Conservation (phyloP, 2,329 filamentous ascomycete genomes). For the Curvularia spicifera region DNA sequence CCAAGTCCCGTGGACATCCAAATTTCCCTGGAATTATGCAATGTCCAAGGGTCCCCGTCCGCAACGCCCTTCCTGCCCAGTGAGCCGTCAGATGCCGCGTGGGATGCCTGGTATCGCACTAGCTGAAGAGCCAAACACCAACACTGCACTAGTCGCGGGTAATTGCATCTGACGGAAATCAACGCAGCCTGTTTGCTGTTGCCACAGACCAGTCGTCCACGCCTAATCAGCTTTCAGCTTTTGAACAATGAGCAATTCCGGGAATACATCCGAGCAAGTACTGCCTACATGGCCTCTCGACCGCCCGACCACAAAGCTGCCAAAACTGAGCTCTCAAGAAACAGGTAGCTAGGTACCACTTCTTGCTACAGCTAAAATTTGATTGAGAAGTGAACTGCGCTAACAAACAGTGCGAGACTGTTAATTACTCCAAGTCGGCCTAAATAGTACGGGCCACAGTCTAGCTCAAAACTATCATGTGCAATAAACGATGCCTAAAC, state of each 20-base stretch:
- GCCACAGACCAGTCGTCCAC: background rate
- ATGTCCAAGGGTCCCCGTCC: conserved; percentile 1
- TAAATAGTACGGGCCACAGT: background rate
- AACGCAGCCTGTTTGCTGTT: background rate
- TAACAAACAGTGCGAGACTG: background rate
- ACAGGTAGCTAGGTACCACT: background rate
- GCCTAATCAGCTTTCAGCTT: background rate
- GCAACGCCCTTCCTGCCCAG: conserved; percentile 7
- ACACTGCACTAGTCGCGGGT: conserved; percentile 12
- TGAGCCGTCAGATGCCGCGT: conserved; percentile 5
- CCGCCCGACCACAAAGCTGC: too few species aligned
- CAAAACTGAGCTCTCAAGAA: background rate
- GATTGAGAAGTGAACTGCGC: background rate
- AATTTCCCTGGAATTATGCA: conserved; percentile 14
- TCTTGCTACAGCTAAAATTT: background rate
- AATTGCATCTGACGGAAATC: conserved; percentile 4
- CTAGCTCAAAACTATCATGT: background rate
- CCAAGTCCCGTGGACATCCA: conserved; percentile 9
- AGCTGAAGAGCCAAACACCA: conserved; percentile 7
- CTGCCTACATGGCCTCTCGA: too few species aligned
- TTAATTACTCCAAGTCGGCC: background rate
- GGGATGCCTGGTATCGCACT: conserved; percentile 8
- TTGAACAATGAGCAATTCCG: background rate
- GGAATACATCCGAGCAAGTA: background rate
- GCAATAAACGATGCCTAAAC: background rate